Conservation (phyloP, 2,329 filamentous ascomycete genomes). For the Monilinia vaccinii-corymbosi region DNA sequence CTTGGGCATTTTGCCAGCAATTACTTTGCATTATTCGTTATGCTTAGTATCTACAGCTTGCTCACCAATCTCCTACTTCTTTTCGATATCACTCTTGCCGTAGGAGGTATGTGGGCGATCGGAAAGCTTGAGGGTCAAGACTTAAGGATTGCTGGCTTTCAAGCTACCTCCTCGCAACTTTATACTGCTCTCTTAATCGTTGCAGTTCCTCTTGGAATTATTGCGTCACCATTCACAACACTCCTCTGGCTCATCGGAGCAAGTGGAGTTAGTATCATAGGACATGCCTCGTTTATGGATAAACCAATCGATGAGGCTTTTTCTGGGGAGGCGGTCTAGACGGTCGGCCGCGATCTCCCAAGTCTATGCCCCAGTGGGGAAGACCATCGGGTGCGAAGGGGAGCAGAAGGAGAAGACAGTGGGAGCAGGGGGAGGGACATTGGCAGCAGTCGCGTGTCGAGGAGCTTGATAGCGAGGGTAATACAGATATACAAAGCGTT, state of each 20-base stretch:
- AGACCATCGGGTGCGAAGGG: slow-evolving; percentile 91
- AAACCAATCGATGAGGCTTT: slow-evolving; percentile 99
- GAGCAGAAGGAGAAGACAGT: slow-evolving; percentile 49
- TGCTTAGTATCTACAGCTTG: slow-evolving; percentile 93
- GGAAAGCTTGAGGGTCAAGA: slow-evolving; percentile 83
- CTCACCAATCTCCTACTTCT: slow-evolving; percentile 79
- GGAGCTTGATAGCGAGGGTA: slow-evolving; percentile 51
- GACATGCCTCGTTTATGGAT: slow-evolving; percentile 92
- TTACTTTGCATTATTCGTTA: slow-evolving; percentile 86
- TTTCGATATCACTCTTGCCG: slow-evolving; percentile 85
- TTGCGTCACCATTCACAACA: slow-evolving; percentile 75
- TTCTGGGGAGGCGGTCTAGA: slow-evolving; percentile 99
- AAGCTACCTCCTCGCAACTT: slow-evolving; percentile 82
- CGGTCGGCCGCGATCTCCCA: slow-evolving; percentile 99
- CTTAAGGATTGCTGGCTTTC: slow-evolving; percentile 73
- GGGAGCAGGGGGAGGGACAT: slow-evolving; percentile 41
- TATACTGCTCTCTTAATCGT: slow-evolving; percentile 82
- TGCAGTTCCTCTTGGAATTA: slow-evolving; percentile 74
- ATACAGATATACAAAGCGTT: slow-evolving; percentile 46
- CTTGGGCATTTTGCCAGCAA: slow-evolving; percentile 96
- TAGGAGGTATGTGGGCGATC: slow-evolving; percentile 82
- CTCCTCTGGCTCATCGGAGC: slow-evolving; percentile 94
- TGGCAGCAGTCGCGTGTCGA: slow-evolving; percentile 46
- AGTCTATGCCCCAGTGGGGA: slow-evolving; percentile 92
- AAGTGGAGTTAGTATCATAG: slow-evolving; percentile 84